Evolutionary conservation across 768 basidiomycete species (phyloP).

Genomic region (Boletus sp.): DNA sequence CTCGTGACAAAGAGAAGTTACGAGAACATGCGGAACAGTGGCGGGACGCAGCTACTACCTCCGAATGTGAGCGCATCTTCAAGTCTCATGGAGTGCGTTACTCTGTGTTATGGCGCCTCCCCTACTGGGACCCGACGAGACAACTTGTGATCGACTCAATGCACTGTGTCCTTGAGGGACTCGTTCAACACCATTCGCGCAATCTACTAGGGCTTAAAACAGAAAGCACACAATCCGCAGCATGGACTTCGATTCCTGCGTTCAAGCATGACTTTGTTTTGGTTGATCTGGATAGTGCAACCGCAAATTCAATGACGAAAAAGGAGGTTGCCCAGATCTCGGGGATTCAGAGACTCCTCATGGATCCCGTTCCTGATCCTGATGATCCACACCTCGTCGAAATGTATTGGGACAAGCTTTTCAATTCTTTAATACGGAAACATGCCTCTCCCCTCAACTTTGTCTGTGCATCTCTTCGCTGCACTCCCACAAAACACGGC

Average conservation of each 20-base stretch:
- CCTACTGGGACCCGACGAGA: conserved; percentile 25
- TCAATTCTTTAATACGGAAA: neutral
- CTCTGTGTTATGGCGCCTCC: conserved; percentile 19
- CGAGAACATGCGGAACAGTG: conserved; percentile 12
- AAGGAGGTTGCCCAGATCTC: neutral
- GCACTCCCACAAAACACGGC: no score
- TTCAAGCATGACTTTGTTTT: neutral
- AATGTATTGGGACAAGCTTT: neutral
- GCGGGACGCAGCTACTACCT: neutral
- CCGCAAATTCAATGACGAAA: neutral
- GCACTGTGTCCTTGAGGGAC: conserved; percentile 23
- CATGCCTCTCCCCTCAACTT: neutral
- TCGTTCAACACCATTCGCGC: neutral
- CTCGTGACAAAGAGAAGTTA: conserved; percentile 6
- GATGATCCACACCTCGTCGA: neutral
- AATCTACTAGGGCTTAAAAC: conserved; percentile 7
- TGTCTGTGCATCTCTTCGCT: neutral
- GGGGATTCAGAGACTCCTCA: neutral
- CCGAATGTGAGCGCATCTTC: neutral
- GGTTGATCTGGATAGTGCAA: neutral
- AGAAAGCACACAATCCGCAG: neutral
- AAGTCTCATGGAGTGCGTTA: conserved; percentile 16
- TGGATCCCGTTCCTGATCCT: neutral
- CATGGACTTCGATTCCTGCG: neutral
- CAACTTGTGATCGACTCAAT: conserved; percentile 25